Evolutionary conservation across 495 filamentous ascomycete species (phyloP), one percentile per base, ranked within the genome.

Genomic region (Aspergillus taichungensis): DNA sequence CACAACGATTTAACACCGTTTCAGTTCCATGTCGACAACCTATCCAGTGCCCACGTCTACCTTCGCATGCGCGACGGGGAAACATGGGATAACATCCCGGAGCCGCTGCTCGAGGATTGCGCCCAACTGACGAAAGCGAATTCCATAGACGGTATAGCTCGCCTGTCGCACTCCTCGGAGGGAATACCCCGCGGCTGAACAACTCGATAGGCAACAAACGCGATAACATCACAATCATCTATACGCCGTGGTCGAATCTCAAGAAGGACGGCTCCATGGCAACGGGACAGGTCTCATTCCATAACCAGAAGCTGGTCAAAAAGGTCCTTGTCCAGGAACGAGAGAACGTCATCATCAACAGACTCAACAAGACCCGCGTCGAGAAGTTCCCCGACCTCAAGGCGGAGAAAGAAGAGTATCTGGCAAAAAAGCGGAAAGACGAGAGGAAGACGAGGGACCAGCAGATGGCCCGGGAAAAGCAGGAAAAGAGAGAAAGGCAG

Each of bases 101-200:
- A 78, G 44, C 77, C 81, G 5, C 74, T 98, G 13, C 51, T 98
- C 30, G 80, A 77, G 39, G 92, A 98, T 63, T 88, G 91, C 52
- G 90, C 82, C 13, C 92, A 98, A 62, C 73, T 98, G 43, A 98
- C 92, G 40, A 98, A 98, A 66, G 90, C 92, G 42, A 98, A 98
- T 66, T 96, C 90, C 30, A 98, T 98, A 55, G 92, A 98, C 67
- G 94, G 87, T 87, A 24, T 45, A 45, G 58, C 48, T 36, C 12
- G 13, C 38, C 13, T 28, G 14, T 29, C 30, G 28, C 4, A 27
- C n/a, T 12, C 18, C 29, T 5, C 13, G 7, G n/a, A 40, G 18
- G 18, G 18, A 31, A 8, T 2, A 5, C 4, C 30, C 13, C 12
- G 9, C 38, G 11, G n/a, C 37, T 54, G 35, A 50, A 41, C 10